These are phyloP conservation scores for Solanum hybrid DNA, from an alignment of 305 asterid species.

Conservation along the genomic window DNA sequence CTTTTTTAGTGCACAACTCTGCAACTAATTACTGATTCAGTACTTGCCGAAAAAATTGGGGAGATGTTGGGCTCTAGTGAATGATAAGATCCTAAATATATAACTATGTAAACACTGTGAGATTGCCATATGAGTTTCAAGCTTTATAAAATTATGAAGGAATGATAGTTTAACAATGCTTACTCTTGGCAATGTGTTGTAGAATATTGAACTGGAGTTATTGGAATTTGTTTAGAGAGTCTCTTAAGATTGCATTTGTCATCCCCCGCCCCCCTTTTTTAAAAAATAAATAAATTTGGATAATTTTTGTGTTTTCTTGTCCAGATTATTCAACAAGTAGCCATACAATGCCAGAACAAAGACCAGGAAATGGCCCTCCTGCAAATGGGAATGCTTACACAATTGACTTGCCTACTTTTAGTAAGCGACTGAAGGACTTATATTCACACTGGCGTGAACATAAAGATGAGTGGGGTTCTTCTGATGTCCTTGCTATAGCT, in stretches of 20 bases:
- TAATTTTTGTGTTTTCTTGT: not conserved
- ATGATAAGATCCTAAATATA: not conserved
- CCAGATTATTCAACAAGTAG: not conserved
- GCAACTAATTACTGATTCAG: not conserved
- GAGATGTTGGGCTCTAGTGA: not conserved
- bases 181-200: not conserved
- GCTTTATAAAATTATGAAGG: not conserved
- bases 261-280: not conserved
- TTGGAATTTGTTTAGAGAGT: not conserved
- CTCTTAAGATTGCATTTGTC: not conserved
- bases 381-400: conserved; percentile 31
- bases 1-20: not conserved
- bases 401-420: conserved; percentile 39
- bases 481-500: conserved; percentile 47
- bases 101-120: not conserved
- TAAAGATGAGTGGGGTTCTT: conserved; percentile 56
- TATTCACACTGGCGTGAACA: conserved; percentile 49
- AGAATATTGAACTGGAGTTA: not conserved
- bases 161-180: not conserved
- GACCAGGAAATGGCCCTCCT: conserved; percentile 29
- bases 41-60: not conserved
- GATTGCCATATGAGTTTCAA: not conserved
- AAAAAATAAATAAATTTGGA: not conserved
- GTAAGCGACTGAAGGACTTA: conserved; percentile 35
- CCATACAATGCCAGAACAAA: conserved; percentile 35